phyloP scores from a whole-genome alignment of 495 filamentous ascomycete species.

The Pyronema omphalodes region DNA sequence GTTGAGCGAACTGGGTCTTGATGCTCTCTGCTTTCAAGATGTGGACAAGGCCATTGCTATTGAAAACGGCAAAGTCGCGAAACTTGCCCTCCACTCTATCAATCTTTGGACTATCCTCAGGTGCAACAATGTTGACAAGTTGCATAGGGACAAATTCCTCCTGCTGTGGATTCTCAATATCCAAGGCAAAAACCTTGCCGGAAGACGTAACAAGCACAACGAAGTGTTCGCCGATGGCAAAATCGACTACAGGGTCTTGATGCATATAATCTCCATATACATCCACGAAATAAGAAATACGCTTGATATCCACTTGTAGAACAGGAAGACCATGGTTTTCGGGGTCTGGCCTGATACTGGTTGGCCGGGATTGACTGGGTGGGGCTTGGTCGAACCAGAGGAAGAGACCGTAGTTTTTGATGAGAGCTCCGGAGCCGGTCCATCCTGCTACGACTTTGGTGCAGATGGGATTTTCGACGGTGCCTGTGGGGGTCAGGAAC shows the following conservation, averaged over 20 bases:
- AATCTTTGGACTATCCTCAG: slow-evolving; percentile 5
- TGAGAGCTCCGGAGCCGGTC: slow-evolving; percentile 15
- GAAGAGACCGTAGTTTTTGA: slow-evolving; percentile 14
- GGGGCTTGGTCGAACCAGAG: slow-evolving; percentile 7
- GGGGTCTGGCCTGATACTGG: neutral
- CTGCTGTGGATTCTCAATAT: slow-evolving; percentile 1
- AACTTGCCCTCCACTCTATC: slow-evolving; percentile 12
- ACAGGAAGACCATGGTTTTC: neutral
- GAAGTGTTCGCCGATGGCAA: slow-evolving; percentile 17
- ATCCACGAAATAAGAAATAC: neutral
- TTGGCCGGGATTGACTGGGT: too few relatives aligned
- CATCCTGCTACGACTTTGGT: slow-evolving; percentile 20
- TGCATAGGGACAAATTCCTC: slow-evolving; percentile 5
- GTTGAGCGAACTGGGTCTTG: neutral
- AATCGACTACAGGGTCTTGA: slow-evolving; percentile 10
- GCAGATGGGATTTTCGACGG: slow-evolving; percentile 3
- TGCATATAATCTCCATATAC: neutral
- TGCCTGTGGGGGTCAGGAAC: slow-evolving; percentile 3
- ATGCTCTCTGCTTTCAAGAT: slow-evolving; percentile 7
- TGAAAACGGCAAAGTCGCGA: slow-evolving; percentile 19
- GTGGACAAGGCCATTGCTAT: slow-evolving; percentile 15
- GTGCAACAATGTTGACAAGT: slow-evolving; percentile 16
- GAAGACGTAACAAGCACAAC: slow-evolving; percentile 16
- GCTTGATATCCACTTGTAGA: neutral
- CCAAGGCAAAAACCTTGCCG: slow-evolving; percentile 18